Conservation (phyloP, 352 stramenopile genomes). For the Phytophthora kernoviae region DNA sequence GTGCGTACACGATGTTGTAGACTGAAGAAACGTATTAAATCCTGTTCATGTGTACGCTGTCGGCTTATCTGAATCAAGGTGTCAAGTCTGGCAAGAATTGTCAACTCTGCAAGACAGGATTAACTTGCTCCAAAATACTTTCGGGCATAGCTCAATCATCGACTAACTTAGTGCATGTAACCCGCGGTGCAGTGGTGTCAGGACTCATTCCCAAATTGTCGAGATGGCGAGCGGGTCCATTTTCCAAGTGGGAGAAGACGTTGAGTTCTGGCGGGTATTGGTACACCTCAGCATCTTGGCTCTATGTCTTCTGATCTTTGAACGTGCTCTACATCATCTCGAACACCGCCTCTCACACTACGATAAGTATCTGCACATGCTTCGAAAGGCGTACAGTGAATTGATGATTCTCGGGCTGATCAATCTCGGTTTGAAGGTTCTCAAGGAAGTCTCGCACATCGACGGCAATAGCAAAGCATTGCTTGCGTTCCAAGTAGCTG, state of each 20-base stretch:
- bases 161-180: no score
- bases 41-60: background rate
- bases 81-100: no score
- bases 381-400: constrained; percentile 64
- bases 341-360: constrained; percentile 43
- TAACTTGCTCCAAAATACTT: background rate
- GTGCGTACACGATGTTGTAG: constrained; percentile 13
- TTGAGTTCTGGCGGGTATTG: constrained; percentile 59
- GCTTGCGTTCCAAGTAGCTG: constrained; percentile 54
- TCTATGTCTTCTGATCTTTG: constrained; percentile 44
- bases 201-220: constrained; percentile 13
- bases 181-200: background rate
- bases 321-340: constrained; percentile 42
- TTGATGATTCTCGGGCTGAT: constrained; percentile 66
- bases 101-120: no score
- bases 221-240: constrained; percentile 41
- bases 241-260: constrained; percentile 61
- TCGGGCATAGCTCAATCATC: no score
- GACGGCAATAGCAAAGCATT: constrained; percentile 32
- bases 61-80: background rate
- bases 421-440: constrained; percentile 49
- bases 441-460: constrained; percentile 38
- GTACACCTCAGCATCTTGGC: constrained; percentile 52
- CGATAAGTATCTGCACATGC: constrained; percentile 67
- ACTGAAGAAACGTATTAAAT: constrained; percentile 5